These are phyloP conservation scores for Colletotrichum caudatum DNA, from an alignment of 2,329 filamentous ascomycete genomes.

Conservation along the genomic window DNA sequence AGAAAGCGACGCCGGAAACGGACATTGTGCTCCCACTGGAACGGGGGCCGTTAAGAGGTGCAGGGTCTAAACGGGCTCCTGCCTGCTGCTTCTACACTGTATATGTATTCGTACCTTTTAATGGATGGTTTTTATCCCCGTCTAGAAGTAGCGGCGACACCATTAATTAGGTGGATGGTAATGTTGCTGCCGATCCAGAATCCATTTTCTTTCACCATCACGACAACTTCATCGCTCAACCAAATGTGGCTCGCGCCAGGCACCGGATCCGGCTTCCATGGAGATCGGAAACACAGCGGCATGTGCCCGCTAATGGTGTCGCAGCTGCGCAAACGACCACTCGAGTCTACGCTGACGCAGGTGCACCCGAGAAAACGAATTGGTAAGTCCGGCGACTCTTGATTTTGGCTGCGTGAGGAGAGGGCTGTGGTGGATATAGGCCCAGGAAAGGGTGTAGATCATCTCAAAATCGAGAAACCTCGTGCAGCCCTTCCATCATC, in stretches of 20 bases:
- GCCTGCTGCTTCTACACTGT: conserved; percentile 8
- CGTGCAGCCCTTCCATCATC: neutral
- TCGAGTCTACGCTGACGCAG: conserved; percentile 21
- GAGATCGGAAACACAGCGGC: neutral
- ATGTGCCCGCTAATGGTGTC: neutral
- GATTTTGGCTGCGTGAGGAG: conserved; percentile 22
- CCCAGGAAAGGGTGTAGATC: neutral
- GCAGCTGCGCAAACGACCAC: neutral
- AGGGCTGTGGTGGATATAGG: neutral
- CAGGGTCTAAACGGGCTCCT: neutral
- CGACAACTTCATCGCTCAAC: neutral
- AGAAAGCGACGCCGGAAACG: conserved; percentile 18
- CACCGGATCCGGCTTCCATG: conserved; percentile 24
- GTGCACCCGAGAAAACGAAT: neutral
- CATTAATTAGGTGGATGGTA: neutral
- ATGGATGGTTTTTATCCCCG: neutral
- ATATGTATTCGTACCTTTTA: conserved; percentile 10
- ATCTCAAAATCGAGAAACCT: neutral
- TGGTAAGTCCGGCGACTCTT: neutral
- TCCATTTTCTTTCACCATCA: neutral
- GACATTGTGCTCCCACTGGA: neutral
- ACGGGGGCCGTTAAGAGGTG: neutral
- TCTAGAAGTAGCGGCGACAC: neutral
- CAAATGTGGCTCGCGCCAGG: neutral
- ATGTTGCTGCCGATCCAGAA: neutral